phyloP scores from a whole-genome alignment of 257 asterid species.

The Thymus quinquecostatus region DNA sequence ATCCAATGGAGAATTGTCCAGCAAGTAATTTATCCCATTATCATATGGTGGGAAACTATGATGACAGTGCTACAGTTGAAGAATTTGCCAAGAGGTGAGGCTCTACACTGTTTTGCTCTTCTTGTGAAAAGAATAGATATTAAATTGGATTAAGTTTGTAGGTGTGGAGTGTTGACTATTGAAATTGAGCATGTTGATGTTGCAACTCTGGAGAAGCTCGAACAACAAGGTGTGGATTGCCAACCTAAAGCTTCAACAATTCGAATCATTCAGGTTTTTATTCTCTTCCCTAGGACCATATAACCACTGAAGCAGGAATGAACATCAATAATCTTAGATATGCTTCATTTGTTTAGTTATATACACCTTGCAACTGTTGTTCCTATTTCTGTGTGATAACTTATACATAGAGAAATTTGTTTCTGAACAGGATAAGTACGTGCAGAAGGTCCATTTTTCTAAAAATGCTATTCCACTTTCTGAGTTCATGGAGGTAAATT shows the following conservation, averaged over 20 bases:
- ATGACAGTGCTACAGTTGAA: constrained; percentile 81
- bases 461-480: constrained; percentile 79
- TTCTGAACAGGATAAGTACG: constrained; percentile 80
- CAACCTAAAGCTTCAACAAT: constrained; percentile 97
- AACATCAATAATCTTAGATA: neutral
- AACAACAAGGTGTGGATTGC: constrained; percentile 87
- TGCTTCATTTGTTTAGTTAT: neutral
- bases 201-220: constrained; percentile 89
- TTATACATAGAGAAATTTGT: constrained; percentile 18
- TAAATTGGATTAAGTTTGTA: constrained; percentile 44
- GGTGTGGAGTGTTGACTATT: constrained; percentile 89
- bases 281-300: neutral
- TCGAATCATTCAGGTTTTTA: constrained; percentile 77
- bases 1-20: constrained; percentile 86
- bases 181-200: constrained; percentile 98
- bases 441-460: constrained; percentile 93
- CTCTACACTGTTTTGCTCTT: neutral
- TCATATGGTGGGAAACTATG: constrained; percentile 87
- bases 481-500: constrained; percentile 75
- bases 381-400: constrained; percentile 20
- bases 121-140: neutral
- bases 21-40: constrained; percentile 74
- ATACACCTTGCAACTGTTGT: neutral
- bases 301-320: constrained; percentile 5
- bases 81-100: constrained; percentile 83